phyloP scores from a whole-genome alignment of 768 basidiomycete genomes.

The Leccinellum luteum region DNA sequence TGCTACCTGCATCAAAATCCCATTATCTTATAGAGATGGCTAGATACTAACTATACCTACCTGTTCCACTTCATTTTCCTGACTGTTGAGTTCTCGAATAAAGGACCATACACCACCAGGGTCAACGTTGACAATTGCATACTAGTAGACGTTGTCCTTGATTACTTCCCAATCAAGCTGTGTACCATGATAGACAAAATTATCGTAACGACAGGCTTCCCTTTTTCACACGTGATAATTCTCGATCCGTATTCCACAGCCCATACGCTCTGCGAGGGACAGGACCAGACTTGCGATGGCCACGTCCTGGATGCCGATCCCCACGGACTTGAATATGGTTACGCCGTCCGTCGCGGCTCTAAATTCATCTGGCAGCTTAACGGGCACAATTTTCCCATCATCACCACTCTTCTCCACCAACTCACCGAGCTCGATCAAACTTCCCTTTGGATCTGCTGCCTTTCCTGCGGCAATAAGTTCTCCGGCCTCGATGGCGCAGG shows the following conservation, averaged over 20 bases:
- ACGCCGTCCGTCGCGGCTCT: conserved; percentile 41
- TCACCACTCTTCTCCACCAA: conserved; percentile 33
- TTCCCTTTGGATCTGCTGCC: conserved; percentile 37
- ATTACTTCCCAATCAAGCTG: no score
- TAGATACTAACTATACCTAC: not conserved
- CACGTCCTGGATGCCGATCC: conserved; percentile 84
- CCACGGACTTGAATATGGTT: conserved; percentile 87
- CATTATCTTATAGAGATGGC: not conserved
- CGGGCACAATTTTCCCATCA: conserved; percentile 8
- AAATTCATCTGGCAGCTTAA: conserved; percentile 10
- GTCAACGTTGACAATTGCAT: no score
- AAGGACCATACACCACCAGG: not conserved
- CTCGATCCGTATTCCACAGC: conserved; percentile 48
- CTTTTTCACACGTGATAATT: conserved; percentile 39
- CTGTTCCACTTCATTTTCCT: not conserved
- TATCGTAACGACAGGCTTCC: not conserved
- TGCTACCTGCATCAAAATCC: not conserved
- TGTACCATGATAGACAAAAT: not conserved
- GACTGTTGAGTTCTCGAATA: not conserved
- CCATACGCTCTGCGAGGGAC: conserved; percentile 51
- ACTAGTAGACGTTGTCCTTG: not conserved
- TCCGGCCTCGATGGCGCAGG: conserved; percentile 76
- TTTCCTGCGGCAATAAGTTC: conserved; percentile 60
- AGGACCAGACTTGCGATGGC: conserved; percentile 74
- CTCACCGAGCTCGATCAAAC: conserved; percentile 70